Conservation (phyloP, 495 filamentous ascomycete genomes). For the Penicillium ochrochloron region DNA sequence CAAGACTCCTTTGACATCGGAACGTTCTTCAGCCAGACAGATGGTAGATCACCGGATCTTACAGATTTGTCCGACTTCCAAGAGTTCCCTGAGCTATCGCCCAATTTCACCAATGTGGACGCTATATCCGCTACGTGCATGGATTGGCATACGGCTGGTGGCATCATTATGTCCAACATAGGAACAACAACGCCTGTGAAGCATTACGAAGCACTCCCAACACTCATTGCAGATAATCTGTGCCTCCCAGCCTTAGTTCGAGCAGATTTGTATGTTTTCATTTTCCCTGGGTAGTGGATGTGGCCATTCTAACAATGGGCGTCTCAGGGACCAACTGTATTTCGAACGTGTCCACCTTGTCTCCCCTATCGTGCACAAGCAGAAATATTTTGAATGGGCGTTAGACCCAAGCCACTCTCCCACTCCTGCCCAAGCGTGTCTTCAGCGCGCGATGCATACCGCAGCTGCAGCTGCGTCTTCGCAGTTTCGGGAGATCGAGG, state of each 20-base stretch:
- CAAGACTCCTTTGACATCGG: neutral
- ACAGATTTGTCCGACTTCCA: neutral
- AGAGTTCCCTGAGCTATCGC: neutral
- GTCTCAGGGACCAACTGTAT: conserved; percentile 56
- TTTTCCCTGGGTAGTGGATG: neutral
- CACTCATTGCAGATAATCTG: neutral
- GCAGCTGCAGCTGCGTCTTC: conserved; percentile 56
- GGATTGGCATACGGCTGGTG: conserved; percentile 2
- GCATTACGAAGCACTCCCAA: conserved; percentile 10
- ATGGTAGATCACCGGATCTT: neutral
- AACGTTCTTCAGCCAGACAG: neutral
- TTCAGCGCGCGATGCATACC: conserved; percentile 63
- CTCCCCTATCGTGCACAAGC: conserved; percentile 57
- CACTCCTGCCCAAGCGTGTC: conserved; percentile 48
- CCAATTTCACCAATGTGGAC: neutral
- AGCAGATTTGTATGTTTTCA: conserved; percentile 45
- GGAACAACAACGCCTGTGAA: conserved; percentile 1
- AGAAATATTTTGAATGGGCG: conserved; percentile 47
- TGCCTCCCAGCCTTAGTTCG: conserved; percentile 40
- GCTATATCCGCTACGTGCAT: neutral
- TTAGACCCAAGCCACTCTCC: conserved; percentile 31
- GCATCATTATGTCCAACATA: conserved; percentile 1
- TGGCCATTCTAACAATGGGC: neutral
- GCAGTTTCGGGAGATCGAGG: conserved; percentile 53
- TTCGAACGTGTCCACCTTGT: conserved; percentile 62